Evolutionary conservation across 1,284 basidiomycete genomes (phyloP).

Genomic region (Papiliotrema nemorosa): DNA sequence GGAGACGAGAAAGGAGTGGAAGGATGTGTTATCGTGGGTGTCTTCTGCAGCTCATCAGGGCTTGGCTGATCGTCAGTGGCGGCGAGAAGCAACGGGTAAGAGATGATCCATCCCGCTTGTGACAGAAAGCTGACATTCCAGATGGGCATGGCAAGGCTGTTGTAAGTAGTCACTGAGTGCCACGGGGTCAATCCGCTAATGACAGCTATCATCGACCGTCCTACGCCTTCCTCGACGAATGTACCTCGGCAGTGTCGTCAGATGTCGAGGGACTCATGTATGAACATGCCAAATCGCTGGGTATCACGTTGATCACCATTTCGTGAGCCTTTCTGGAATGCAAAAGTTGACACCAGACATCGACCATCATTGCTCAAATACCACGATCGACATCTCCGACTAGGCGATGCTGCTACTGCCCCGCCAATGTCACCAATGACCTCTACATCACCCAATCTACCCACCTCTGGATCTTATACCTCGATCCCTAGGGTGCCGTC

Average conservation of each 20-base stretch:
- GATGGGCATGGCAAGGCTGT: constrained; percentile 59
- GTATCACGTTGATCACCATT: constrained; percentile 90
- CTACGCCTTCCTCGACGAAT: constrained; percentile 61
- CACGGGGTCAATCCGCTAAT: not conserved
- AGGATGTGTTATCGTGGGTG: constrained; percentile 66
- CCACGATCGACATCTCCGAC: constrained; percentile 53
- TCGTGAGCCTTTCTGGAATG: constrained; percentile 61
- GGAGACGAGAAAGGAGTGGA: constrained; percentile 89
- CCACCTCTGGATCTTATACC: constrained; percentile 18
- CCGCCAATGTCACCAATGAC: constrained; percentile 13
- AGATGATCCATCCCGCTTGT: constrained; percentile 2
- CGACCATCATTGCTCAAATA: constrained; percentile 55
- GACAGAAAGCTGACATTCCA: constrained; percentile 31
- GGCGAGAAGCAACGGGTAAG: constrained; percentile 89
- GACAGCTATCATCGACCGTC: constrained; percentile 39
- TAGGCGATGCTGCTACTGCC: constrained; percentile 36
- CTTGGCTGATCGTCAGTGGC: constrained; percentile 56
- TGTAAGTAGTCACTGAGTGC: constrained; percentile 34
- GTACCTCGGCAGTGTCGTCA: constrained; percentile 92
- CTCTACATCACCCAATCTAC: constrained; percentile 1
- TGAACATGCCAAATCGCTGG: constrained; percentile 84
- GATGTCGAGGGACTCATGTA: constrained; percentile 97
- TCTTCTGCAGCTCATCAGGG: too few relatives aligned
- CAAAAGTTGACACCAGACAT: constrained; percentile 49
- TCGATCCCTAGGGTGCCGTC: constrained; percentile 10